Evolutionary conservation across 441 rosid species (phyloP).

Genomic region (Corymbia calophylla): DNA sequence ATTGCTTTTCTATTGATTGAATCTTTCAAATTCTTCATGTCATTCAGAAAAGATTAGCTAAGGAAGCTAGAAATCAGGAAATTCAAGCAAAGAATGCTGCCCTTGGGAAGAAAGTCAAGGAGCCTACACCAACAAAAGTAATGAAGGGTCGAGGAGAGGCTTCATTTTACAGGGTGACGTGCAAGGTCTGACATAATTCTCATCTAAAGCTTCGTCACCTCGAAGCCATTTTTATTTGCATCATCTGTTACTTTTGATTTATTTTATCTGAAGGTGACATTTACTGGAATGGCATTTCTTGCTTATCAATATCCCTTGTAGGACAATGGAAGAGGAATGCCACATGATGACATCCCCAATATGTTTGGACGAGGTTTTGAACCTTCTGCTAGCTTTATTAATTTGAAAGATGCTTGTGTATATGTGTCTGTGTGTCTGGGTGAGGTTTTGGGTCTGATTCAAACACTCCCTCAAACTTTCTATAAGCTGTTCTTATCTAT

Average conservation of each 20-base stretch:
- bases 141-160: slow-evolving; percentile 90
- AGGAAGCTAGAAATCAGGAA: slow-evolving; percentile 85
- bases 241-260: not conserved
- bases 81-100: slow-evolving; percentile 77
- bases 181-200: slow-evolving; percentile 60
- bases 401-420: not conserved
- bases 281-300: not conserved
- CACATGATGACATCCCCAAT: slow-evolving; percentile 99
- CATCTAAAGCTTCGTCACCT: not conserved
- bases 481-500: slow-evolving; percentile 14
- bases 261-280: not conserved
- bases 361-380: slow-evolving; percentile 91
- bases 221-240: not conserved
- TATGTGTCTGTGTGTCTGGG: not conserved
- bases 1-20: not conserved
- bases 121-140: slow-evolving; percentile 52
- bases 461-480: not conserved
- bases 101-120: slow-evolving; percentile 76
- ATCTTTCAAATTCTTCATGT: slow-evolving; percentile 1
- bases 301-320: slow-evolving; percentile 10
- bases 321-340: slow-evolving; percentile 99
- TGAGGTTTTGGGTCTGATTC: not conserved
- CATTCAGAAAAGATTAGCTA: slow-evolving; percentile 83
- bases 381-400: slow-evolving; percentile 10
- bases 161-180: slow-evolving; percentile 86